Base-by-base conservation (phyloP, 2,329 filamentous ascomycete genomes). In the Botrytis sinoallii region DNA sequence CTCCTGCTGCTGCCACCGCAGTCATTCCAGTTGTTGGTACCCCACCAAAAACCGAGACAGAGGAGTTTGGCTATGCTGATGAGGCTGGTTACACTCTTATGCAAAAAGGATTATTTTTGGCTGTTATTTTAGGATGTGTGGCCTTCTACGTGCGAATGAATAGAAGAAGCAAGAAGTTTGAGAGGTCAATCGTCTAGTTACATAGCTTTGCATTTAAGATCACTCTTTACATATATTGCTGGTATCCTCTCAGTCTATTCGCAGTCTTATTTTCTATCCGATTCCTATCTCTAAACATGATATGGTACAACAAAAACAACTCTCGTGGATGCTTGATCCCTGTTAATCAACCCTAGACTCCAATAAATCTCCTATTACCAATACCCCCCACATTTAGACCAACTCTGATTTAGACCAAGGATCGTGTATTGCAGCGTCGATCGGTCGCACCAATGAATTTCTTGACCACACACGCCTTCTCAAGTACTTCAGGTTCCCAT, bases 101-200 rank as follows among this genome's bases (percentile, higher is more conserved):
- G 74, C 84, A 86, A 77, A 89, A 88, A 83, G 83, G 82, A n/a
- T 79, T 86, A 66, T 79, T 89, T 69, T 85, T 88, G 77, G 83
- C 81, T 61, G 82, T 87, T 68, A 83, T 89, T 73, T 76, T 87
- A 57, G 83, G 81, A 40, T 85, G 82, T 69, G 79, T 89, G 68
- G 84, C 80, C 40, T 77, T 84, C 64, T 87, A 85, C 80, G 69
- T 88, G 71, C 84, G 85, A 74, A 75, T 85, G 35, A 83, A 79
- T 75, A 82, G 79, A 77, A 83, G 79, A 76, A 76, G 38, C 55
- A 79, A 75, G 60, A 74, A 76, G 60, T 80, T 73, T 73, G 35
- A 78, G 46, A 80, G 79, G 77, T 80, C 77, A 71, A 77, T 79
- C 75, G 79, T 77, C 42, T 81, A 74, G 79, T 73, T 75, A 66